Percentiles rank a stretch among this genome's conserved stretches.
Conservation (phyloP, 306 rosid genomes). For the Casuarina cunninghamiana region DNA sequence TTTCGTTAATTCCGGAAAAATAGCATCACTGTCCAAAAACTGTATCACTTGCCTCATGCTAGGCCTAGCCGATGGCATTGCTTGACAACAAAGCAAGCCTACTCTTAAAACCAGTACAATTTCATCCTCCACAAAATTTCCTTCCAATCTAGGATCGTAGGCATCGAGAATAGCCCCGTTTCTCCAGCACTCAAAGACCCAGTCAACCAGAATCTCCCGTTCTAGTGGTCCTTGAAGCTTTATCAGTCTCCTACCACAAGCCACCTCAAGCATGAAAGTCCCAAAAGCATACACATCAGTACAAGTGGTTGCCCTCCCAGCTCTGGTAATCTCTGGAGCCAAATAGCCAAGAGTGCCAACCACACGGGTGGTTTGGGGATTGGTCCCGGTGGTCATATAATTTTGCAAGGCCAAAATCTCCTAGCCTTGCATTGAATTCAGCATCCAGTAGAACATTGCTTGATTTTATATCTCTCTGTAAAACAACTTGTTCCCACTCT, state of each 20-base stretch:
- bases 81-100: slow-evolving; percentile 53
- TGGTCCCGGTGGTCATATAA: slow-evolving; percentile 51
- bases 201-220: slow-evolving; percentile 43
- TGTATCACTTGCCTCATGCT: slow-evolving; percentile 54
- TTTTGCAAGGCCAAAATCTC: slow-evolving; percentile 73
- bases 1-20: slow-evolving; percentile 28
- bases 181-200: slow-evolving; percentile 43
- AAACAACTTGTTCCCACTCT: slow-evolving; percentile 37
- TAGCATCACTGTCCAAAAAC: slow-evolving; percentile 42
- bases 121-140: slow-evolving; percentile 33
- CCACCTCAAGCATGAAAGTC: slow-evolving; percentile 59
- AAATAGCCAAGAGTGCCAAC: slow-evolving; percentile 77
- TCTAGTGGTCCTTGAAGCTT: slow-evolving; percentile 31
- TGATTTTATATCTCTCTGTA: slow-evolving; percentile 44
- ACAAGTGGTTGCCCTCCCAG: slow-evolving; percentile 54
- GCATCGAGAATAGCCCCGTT: slow-evolving; percentile 47
- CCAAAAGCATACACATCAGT: slow-evolving; percentile 68
- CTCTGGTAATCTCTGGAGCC: slow-evolving; percentile 59
- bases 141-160: slow-evolving; percentile 44
- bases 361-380: slow-evolving; percentile 63
- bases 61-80: slow-evolving; percentile 47
- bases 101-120: slow-evolving; percentile 54
- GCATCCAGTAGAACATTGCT: slow-evolving; percentile 38
- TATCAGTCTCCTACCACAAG: slow-evolving; percentile 65
- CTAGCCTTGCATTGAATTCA: slow-evolving; percentile 31